Evolutionary conservation across 768 basidiomycete species (phyloP), one percentile per base, ranked within the genome.

Genomic region (Tylopilus rubrobrunneus): DNA sequence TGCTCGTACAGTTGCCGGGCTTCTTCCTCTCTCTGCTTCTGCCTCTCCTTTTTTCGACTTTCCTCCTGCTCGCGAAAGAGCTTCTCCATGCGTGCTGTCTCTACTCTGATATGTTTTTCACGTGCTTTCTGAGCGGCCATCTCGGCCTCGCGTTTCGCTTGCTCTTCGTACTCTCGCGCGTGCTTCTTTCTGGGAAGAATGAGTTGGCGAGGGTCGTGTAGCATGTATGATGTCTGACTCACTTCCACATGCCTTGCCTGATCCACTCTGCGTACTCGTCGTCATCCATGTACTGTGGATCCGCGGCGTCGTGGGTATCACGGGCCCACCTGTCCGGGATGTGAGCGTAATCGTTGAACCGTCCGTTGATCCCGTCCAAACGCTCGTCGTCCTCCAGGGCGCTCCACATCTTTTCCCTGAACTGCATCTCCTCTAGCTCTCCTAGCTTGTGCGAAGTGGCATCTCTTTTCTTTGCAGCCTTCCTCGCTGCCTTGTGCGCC

Each of bases 221-320:
- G 39, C n/a, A 43, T 28, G 33, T 45, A 43, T 33, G 15, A 39
- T 29, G 14, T n/a, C 27, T 31, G 31, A 70, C 82, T 39, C 56
- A 85, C 82, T 83, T 80, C 76, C 89, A 93, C 89, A 97, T 95
- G 45, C 90, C 91, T 25, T 78, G 71, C 57, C 93, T 75, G 48
- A 96, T 73, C 88, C 89, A 95, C 61, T 92, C 89, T 2, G 87
- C 82, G 60, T 96, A 96, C 55, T 91, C 86, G 59, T 94, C 87
- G 8, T 94, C 92, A 55, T 86, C 85, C 87, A 95, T 87, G 45
- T 66, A 58, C 45, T 62, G 66, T 28, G 76, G 74, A 54, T 82
- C 69, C 42, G 48, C 56, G 63, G 68, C 39, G 73, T 80, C 61
- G 70, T 76, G 65, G 68, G 71, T 60, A 66, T 82, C 68, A 33